A percentile compares a stretch with the other conserved stretches of the same genome.
Conservation (phyloP, 1,284 basidiomycete genomes). For the Pyrrhoderma lamaoense region DNA sequence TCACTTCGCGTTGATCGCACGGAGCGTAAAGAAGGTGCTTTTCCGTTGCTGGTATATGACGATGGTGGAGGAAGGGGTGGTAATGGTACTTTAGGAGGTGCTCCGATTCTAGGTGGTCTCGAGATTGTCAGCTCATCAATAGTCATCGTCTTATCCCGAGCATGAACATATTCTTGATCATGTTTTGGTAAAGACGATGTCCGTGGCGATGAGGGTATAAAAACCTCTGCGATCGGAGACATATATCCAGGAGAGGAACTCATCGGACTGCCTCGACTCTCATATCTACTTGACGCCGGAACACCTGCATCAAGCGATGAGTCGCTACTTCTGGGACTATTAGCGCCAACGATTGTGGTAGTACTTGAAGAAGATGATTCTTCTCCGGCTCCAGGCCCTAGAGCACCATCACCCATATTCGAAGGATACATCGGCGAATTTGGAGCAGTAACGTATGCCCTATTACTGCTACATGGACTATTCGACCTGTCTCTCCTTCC, state of each 20-base stretch:
- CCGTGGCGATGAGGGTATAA: not conserved
- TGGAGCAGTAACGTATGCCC: no score
- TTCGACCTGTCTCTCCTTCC: not conserved
- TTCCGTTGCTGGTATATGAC: not conserved
- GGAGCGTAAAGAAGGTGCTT: not conserved
- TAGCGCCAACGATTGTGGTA: no score
- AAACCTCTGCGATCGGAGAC: not conserved
- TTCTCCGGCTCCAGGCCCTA: no score
- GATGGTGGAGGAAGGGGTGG: conserved; percentile 8
- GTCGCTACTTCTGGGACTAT: not conserved
- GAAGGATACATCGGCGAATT: no score
- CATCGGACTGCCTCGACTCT: not conserved
- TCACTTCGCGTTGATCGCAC: not conserved
- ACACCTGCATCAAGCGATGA: not conserved
- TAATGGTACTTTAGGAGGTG: conserved; percentile 5
- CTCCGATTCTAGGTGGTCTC: conserved; percentile 6
- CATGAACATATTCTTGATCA: not conserved
- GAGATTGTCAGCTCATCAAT: not conserved
- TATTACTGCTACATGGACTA: no score
- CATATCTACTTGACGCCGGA: not conserved
- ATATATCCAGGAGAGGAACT: not conserved
- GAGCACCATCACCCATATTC: no score
- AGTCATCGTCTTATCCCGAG: not conserved
- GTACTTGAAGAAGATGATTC: no score
- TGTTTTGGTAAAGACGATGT: conserved; percentile 1